Evolutionary conservation across 2,329 filamentous ascomycete species (phyloP).

Genomic region (Ophiostoma ulmi): DNA sequence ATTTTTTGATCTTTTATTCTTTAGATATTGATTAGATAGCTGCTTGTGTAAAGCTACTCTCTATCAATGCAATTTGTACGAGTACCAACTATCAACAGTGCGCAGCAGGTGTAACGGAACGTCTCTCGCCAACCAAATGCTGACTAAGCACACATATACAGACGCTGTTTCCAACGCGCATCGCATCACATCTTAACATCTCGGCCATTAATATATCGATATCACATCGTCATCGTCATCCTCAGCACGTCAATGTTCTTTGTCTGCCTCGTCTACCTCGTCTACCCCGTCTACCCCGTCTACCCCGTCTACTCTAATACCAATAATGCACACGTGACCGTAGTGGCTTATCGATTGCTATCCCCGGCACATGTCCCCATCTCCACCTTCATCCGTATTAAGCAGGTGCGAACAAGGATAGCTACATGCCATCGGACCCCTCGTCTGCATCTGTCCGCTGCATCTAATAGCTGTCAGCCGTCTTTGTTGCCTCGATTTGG

Average conservation of each 20-base stretch:
- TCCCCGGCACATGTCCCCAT: slow-evolving; percentile 1
- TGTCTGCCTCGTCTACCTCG: neutral
- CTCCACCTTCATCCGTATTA: slow-evolving; percentile 2
- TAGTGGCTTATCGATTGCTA: neutral
- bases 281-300: neutral
- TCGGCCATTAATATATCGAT: too few relatives aligned
- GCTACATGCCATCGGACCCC: neutral
- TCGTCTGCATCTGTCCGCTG: slow-evolving; percentile 2
- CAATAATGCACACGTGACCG: neutral
- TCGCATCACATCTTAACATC: too few relatives aligned
- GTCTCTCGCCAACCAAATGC: neutral
- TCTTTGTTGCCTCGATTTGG: neutral
- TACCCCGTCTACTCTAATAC: neutral
- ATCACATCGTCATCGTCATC: neutral
- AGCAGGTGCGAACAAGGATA: slow-evolving; percentile 6
- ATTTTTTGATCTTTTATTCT: too few relatives aligned
- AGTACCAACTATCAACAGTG: neutral
- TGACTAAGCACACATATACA: neutral
- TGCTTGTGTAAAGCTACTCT: too few relatives aligned
- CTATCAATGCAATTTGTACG: too few relatives aligned
- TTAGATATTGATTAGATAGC: too few relatives aligned
- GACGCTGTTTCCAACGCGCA: neutral
- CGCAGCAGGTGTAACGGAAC: too few relatives aligned
- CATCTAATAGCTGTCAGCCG: neutral
- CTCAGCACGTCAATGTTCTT: neutral